Base-by-base conservation (phyloP, 2,329 filamentous ascomycete species). In the Corynespora cassiicola region DNA sequence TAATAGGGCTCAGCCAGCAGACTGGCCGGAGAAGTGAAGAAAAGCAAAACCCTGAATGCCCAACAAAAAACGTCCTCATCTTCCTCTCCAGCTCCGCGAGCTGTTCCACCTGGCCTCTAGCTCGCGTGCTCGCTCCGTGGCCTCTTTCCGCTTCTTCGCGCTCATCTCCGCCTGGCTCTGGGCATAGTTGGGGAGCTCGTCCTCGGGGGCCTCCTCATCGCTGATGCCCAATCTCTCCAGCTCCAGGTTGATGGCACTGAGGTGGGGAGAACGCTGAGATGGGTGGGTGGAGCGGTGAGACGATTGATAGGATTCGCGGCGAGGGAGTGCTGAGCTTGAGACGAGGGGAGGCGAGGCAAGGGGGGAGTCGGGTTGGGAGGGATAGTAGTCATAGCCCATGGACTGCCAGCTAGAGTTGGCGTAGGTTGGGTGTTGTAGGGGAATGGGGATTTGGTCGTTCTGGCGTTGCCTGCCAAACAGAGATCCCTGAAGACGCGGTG, bases 151-250 rank as follows among this genome's bases (percentile, higher is more conserved):
- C 37, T 63, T 70, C 28, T 45, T 56, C 7, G 60, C 65, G 18
- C 66, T 65, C 50, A 72, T 73, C 43, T 75, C 69, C 9, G 70
- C 71, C 51, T 76, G 74, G 40, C 72, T 75, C 39, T 71, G 63
- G 17, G 70, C 72, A 43, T 76, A 76, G 44, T 75, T 65, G 0
- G 74, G 74, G 10, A 76, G 45, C 42, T 76, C 68, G 9, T 70
- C 70, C 3, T 58, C 52, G 2, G 42, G 46, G n/a, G 47, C 49
- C 10, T 63, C 58, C 14, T 66, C 65, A 5, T 63, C 61, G 3
- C 61, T 53, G 6, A 66, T 27, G 2, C 58, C 59, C 6, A 66
- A 29, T 26, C 62, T 43, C n/a, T 66, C 61, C 7, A 67, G 31
- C 35, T 66, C 61, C 7, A 55, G 44, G 26, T 60, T 65, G 14